Base-by-base conservation (phyloP, 352 stramenopile species). In the Phytophthora litchii region DNA sequence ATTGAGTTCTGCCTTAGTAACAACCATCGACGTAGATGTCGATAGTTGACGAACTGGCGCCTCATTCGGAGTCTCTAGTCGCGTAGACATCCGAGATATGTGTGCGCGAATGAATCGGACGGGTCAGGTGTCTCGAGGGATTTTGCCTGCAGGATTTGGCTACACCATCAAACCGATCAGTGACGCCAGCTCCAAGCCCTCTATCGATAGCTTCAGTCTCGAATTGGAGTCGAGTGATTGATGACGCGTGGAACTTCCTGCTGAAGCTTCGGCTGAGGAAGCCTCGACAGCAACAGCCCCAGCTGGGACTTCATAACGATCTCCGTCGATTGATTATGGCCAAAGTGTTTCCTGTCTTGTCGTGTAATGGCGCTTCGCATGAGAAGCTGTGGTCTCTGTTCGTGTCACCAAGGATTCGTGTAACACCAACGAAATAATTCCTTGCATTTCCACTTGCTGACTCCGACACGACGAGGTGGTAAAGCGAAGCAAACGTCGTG, bases 51-150 rank as follows among this genome's bases (percentile, higher is more conserved):
- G 29, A 13, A 32, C n/a, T n/a, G n/a, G n/a, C n/a, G n/a, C n/a
- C n/a, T 27, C 23, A 27, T 5, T 27, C 5, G 23, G 3, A 5
- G 23, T 27, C 23, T 27, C 23, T 3, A 27, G 23, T 5, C 23
- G 23, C 23, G 8, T 49, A 11, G 31, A 20, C 7, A 23, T 48
- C 43, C 54, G 41, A 1, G 53, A 61, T 46, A 43, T 34, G 53
- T 54, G 42, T 47, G 53, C 53, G 41, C 38, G 42, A 45, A 60
- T 45, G 53, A 58, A 48, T 58, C 27, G 50, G 27, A 41, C 27
- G 38, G 19, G 49, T 13, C 47, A 29, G 44, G 10, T 52, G 3
- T 14, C 35, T 56, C 35, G 27, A 58, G 38, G 53, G 53, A 47
- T 17, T 47, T 62, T 62, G 43, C 54, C 36, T 41, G 10, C 31